Evolutionary conservation across 768 basidiomycete genomes (phyloP), one percentile per base, ranked within the genome.

Genomic region (Naganishia kalamii): DNA sequence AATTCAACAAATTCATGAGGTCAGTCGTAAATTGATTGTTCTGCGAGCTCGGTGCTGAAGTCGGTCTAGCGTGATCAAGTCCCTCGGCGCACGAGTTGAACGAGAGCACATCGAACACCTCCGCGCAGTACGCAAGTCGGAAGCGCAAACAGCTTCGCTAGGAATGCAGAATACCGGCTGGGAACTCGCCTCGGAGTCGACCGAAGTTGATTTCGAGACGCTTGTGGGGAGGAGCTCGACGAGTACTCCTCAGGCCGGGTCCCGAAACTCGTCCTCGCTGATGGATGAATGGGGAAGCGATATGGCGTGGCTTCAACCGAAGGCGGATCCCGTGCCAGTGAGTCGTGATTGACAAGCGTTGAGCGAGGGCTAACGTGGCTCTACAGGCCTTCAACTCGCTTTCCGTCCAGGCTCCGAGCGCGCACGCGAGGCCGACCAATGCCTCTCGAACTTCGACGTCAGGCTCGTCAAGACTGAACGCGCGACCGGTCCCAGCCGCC

Each of bases 1-100:
- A 99, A 79, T 99, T 97, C 75, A 85, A 87, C 69, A 85, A 88
- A 6, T 98, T 98, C 78, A 98, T 98, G 91, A 77, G 78, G 68
- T 79, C 52, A 29, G 76, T 81, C 87, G 3, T 85, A 13, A 4
- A 15, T 2, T 23, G 4, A 29, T 13, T 19, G 4, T 32, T 57
- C 43, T n/a, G 15, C 32, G 12, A 25, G 44, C 33, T 12, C 30
- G 33, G 19, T 15, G 25, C 47, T 44, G 15, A 52, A 40, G 32
- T 57, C 13, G 2, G 1, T 23, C 32, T 47, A 77, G 74, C 23
- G 78, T 79, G 12, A 81, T 82, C 72, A 79, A 80, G 63, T 69
- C 72, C 4, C 77, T 82, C 1, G 77, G 89, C 19, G 86, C 89
- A 29, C 86, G 94, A 8, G 93, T 99, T 11, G 91, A 97, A 79